Percentiles rank a stretch among this genome's conserved stretches.
phyloP scores from a whole-genome alignment of 768 basidiomycete species.

The Trametes gibbosa region DNA sequence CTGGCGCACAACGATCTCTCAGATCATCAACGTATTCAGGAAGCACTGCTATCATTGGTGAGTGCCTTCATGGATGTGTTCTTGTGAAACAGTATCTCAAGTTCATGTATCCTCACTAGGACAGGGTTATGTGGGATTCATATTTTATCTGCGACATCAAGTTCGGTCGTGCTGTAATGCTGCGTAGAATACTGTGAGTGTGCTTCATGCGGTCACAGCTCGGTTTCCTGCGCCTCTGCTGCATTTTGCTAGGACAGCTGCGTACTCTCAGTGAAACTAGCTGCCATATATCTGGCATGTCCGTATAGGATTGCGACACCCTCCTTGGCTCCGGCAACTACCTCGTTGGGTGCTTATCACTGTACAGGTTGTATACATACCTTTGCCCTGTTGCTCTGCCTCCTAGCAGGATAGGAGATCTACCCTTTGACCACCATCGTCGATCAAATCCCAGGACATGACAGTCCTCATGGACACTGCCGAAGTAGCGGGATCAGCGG shows the following conservation, averaged over 20 bases:
- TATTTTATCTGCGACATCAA: background rate
- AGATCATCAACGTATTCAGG: background rate
- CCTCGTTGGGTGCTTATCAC: background rate
- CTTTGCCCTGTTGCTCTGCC: background rate
- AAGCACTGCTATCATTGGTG: background rate
- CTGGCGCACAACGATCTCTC: background rate
- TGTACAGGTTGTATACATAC: background rate
- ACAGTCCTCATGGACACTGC: conserved; percentile 9
- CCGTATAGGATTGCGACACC: background rate
- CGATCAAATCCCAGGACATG: background rate
- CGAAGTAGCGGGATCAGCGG: conserved; percentile 14
- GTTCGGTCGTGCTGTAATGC: background rate
- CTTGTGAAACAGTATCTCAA: background rate
- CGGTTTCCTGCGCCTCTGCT: background rate
- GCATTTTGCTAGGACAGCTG: background rate
- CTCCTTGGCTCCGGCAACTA: background rate
- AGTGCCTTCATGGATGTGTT: background rate
- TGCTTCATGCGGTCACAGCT: background rate
- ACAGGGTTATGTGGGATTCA: background rate
- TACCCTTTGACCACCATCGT: background rate
- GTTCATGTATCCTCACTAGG: background rate
- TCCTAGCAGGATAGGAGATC: background rate
- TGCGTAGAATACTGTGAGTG: background rate
- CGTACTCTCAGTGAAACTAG: background rate
- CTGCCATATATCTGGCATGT: background rate